Base-by-base conservation (phyloP, 129 eudicot species). In the Artemisia argyi region DNA sequence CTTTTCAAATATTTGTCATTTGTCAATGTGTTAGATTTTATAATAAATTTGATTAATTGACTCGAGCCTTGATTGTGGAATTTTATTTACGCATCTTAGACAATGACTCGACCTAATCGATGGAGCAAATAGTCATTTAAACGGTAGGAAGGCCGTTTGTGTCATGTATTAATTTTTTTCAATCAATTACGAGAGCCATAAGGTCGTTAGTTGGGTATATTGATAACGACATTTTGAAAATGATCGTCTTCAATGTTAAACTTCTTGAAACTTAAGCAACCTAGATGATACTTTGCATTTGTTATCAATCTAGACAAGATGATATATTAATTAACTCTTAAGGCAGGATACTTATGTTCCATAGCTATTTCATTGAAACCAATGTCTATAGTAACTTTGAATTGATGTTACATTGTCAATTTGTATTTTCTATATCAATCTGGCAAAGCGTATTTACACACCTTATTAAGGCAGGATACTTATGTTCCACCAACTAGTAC, bases 401-500 rank as follows among this genome's bases (percentile, higher is more conserved):
- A 57, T 16, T 72, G 28, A 59, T 20, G 47, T 44, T 35, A 14
- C 11, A n/a, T 14, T 49, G 32, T 17, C 1, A 24, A 59, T 74
- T 53, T 35, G 16, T 65, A 52, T 54, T 19, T 53, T 53, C 26
- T 39, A 56, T 66, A 50, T 42, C 39, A 75, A 66, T 48, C 14
- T 44, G 46, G 26, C 61, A 16, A 24, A 46, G 65, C 16, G 13
- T 10, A 51, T 8, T 48, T 62, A 65, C 28, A 65, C 28, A 54
- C 13, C 17, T 54, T 15, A 54, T 65, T 54, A 65, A 55, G 66
- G 56, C 52, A 75, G 61, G 79, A 66, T 66, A 66, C 58, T 46
- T 66, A 75, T 44, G 73, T 59, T 56, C 2, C 67, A 66, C 68
- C 79, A 75, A 75, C 79, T 73, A 59, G 12, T 66, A 17, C 14